These are phyloP conservation scores for Luzula sylvatica DNA, from an alignment of 176 grass and related monocot genomes.

Conservation along the genomic window DNA sequence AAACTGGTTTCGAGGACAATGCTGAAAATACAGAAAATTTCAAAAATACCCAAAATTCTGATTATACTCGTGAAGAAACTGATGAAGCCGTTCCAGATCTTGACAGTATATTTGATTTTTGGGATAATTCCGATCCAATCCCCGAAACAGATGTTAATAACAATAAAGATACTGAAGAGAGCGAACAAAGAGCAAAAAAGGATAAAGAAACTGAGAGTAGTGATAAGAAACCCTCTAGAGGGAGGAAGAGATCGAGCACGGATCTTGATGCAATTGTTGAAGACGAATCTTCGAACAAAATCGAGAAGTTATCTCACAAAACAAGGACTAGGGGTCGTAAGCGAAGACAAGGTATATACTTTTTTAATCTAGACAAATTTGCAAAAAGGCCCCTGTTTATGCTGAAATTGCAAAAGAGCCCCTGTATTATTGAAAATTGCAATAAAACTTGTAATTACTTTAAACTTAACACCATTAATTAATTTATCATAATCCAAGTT, in stretches of 20 bases:
- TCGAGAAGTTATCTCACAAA: conserved; percentile 3
- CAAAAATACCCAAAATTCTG: too few species aligned
- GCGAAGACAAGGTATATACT: conserved; percentile 17
- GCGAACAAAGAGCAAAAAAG: background rate
- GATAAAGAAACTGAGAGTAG: too few species aligned
- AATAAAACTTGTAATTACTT: too few species aligned
- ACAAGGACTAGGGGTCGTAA: conserved; percentile 10
- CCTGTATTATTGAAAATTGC: too few species aligned
- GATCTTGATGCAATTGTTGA: background rate
- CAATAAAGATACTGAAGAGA: background rate
- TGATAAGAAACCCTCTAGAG: background rate
- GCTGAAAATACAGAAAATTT: background rate
- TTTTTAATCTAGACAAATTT: too few species aligned
- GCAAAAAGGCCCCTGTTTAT: too few species aligned
- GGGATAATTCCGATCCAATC: background rate
- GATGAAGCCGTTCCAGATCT: background rate
- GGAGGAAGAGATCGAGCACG: background rate
- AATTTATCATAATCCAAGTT: too few species aligned
- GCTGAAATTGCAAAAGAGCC: too few species aligned
- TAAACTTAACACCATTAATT: too few species aligned
- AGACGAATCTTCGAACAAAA: conserved; percentile 5
- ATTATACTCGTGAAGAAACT: too few species aligned
- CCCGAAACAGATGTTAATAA: background rate
- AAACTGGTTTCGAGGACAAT: too few species aligned
- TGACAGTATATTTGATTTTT: conserved; percentile 6